A percentile compares a stretch with the other conserved stretches of the same genome.
phyloP scores from a whole-genome alignment of 225 moss, liverwort and hornwort genomes.

The Ulota crispa region DNA sequence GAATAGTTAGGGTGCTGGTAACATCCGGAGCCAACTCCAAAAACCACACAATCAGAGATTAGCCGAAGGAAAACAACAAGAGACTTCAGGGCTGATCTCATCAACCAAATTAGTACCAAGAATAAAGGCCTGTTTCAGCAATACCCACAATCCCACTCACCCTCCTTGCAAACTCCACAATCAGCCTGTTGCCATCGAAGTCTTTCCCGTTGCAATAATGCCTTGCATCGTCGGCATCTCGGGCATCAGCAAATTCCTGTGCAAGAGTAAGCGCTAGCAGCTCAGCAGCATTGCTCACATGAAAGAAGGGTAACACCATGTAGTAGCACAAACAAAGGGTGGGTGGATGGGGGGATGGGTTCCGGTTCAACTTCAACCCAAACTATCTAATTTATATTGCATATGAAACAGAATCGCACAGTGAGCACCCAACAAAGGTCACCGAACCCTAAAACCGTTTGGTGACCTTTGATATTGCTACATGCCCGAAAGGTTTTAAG shows the following conservation, averaged over 20 bases:
- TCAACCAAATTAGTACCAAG: not conserved
- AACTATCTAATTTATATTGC: too few species aligned
- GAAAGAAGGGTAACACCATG: not conserved
- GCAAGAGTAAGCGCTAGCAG: not conserved
- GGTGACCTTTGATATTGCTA: not conserved
- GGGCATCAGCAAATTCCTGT: conserved; percentile 97
- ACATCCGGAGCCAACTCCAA: too few species aligned
- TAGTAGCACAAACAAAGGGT: not conserved
- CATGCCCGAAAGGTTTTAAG: not conserved
- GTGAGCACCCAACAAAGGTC: not conserved
- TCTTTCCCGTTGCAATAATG: conserved; percentile 97
- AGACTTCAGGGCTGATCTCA: not conserved
- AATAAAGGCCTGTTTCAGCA: not conserved
- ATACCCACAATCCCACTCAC: conserved; percentile 53
- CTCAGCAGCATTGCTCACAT: conserved; percentile 26
- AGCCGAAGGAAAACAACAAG: not conserved
- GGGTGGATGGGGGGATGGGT: too few species aligned
- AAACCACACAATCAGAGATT: not conserved
- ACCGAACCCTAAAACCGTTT: not conserved
- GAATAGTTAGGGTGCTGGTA: not conserved
- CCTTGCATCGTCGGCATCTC: conserved; percentile 98
- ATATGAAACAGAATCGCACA: not conserved
- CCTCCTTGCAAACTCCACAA: conserved; percentile 98
- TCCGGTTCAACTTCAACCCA: not conserved
- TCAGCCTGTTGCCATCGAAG: conserved; percentile 95